Evolutionary conservation across 768 basidiomycete species (phyloP), one percentile per base, ranked within the genome.

Genomic region (Leccinum sublutescens): DNA sequence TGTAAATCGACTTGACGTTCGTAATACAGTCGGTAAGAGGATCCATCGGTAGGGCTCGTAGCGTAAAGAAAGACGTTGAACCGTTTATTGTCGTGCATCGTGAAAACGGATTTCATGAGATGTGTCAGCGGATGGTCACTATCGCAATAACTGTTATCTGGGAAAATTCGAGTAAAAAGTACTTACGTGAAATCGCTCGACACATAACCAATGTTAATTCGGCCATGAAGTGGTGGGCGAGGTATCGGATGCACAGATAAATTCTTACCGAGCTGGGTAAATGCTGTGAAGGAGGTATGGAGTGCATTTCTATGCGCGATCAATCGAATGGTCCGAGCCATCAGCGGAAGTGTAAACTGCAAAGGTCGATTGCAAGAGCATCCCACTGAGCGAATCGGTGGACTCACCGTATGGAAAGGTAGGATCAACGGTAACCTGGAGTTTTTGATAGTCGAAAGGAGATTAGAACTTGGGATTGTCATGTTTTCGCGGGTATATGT

Each of bases 71-170:
- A 79, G 5, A 82, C 65, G 23, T 74, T 74, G 66, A 82, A 80
- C 2, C 63, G 68, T n/a, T 63, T 52, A 21, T 56, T 64, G 64
- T 80, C 70, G 62, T 82, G 80, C 60, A 79, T 68, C 15, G 71
- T 65, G 61, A 82, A 82, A 45, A 79, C 80, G 15, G 77, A 78
- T 62, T 80, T 80, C 79, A 81, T 83, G 53, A 83, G 74, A 61
- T 83, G 81, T 23, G 80, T 75, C 50, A 83, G 68, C 12, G 81
- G 82, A 56, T 82, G 81, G 59, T 82, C 79, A 63, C 80, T 81
- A 55, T 43, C 11, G 31, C 43, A 25, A 7, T 19, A 14, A 50
- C 45, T 10, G 50, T 61, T 21, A 57, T 29, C 11, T 54, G 11
- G 34, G 34, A 15, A 34, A 27, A 50, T 8, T 19, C 19, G 5